phyloP scores from a whole-genome alignment of 164 flowering plant species.

The Kingdonia uniflora region DNA sequence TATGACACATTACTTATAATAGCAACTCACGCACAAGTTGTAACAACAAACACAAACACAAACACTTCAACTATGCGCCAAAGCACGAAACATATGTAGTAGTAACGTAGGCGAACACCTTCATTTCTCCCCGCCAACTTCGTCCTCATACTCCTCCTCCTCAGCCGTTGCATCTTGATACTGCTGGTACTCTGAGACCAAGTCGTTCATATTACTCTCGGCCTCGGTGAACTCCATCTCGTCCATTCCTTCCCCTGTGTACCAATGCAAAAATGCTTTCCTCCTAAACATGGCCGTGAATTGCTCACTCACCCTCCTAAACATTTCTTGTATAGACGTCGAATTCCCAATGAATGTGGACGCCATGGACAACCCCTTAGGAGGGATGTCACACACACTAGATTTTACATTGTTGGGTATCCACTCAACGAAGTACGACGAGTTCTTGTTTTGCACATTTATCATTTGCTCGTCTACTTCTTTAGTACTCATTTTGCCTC shows the following conservation, averaged over 20 bases:
- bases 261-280: constrained; percentile 11
- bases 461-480: constrained; percentile 8
- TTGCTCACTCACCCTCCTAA: constrained; percentile 11
- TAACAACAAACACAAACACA: not conserved
- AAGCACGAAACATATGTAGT: constrained; percentile 3
- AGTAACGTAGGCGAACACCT: constrained; percentile 5
- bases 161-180: constrained; percentile 8
- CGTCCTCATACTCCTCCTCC: constrained; percentile 1
- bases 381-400: constrained; percentile 10
- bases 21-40: too few species aligned
- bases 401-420: constrained; percentile 11
- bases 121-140: constrained; percentile 1
- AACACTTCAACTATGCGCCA: constrained; percentile 2
- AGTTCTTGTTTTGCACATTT: constrained; percentile 11
- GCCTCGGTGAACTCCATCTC: constrained; percentile 7
- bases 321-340: constrained; percentile 10
- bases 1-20: too few species aligned
- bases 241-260: constrained; percentile 6
- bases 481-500: constrained; percentile 9
- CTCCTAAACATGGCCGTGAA: constrained; percentile 13
- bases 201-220: constrained; percentile 6
- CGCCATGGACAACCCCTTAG: constrained; percentile 8
- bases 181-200: constrained; percentile 8
- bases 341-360: constrained; percentile 11
- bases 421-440: constrained; percentile 10